A percentile compares a stretch with the other conserved stretches of the same genome.
phyloP scores from a whole-genome alignment of 768 basidiomycete species.

The Cystofilobasidium ferigula region DNA sequence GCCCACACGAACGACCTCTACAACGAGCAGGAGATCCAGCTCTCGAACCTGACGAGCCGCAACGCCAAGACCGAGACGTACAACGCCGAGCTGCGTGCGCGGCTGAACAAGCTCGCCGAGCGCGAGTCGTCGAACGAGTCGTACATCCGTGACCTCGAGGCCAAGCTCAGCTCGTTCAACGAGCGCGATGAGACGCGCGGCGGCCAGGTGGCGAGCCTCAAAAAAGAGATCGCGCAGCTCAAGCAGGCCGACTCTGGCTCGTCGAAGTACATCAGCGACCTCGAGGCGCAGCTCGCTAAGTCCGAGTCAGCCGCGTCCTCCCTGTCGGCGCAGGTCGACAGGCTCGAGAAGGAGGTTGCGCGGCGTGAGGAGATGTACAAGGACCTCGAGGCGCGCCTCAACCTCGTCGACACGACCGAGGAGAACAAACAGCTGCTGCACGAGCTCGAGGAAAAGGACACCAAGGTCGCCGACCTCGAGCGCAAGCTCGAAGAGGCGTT shows the following conservation, averaged over 20 bases:
- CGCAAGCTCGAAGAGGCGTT: conserved; percentile 68
- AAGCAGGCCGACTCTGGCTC: conserved; percentile 65
- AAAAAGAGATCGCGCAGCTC: conserved; percentile 65
- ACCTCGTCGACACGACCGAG: conserved; percentile 46
- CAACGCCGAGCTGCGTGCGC: conserved; percentile 67
- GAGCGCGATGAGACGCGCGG: conserved; percentile 65
- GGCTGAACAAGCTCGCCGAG: conserved; percentile 72
- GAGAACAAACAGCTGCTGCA: conserved; percentile 60
- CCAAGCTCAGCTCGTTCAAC: conserved; percentile 73
- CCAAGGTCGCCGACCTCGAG: conserved; percentile 63
- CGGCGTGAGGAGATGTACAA: conserved; percentile 61
- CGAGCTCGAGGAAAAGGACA: conserved; percentile 75
- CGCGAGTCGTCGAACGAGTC: conserved; percentile 89
- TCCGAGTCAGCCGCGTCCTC: conserved; percentile 42
- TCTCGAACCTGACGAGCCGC: conserved; percentile 43
- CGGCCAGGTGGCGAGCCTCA: conserved; percentile 69
- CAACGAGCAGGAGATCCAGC: conserved; percentile 77
- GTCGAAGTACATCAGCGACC: conserved; percentile 66
- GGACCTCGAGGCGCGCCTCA: conserved; percentile 58
- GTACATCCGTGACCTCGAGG: conserved; percentile 85
- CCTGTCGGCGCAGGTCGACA: conserved; percentile 61
- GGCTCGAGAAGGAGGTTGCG: conserved; percentile 64
- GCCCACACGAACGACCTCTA: conserved; percentile 84
- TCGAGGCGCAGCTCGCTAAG: conserved; percentile 62
- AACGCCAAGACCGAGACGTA: conserved; percentile 73